phyloP scores from a whole-genome alignment of 306 rosid genomes.

The Cucurbita ficifolia region DNA sequence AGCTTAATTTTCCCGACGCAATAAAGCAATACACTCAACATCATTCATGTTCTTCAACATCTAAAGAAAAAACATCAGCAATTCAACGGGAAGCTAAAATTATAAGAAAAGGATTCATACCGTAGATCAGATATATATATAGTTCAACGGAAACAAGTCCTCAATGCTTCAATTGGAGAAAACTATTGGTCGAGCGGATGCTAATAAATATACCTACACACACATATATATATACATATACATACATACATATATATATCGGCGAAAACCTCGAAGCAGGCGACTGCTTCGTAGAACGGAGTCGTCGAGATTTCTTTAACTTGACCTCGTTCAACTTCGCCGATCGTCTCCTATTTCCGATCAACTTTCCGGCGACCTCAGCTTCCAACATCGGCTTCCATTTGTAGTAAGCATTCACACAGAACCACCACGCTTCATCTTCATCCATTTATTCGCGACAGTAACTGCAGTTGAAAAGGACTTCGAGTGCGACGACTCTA shows the following conservation, averaged over 20 bases:
- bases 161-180: not conserved
- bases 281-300: not conserved
- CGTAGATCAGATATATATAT: not conserved
- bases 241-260: too few relatives aligned
- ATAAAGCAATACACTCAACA: not conserved
- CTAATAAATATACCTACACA: not conserved
- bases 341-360: not conserved
- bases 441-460: not conserved
- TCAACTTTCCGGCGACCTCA: not conserved
- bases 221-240: not conserved
- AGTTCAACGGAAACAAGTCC: not conserved
- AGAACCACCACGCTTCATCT: not conserved
- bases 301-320: not conserved
- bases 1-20: not conserved
- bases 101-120: not conserved
- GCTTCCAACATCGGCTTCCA: not conserved
- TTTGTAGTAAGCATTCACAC: not conserved
- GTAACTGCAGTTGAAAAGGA: not conserved
- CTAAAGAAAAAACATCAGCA: too few relatives aligned
- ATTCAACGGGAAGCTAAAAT: not conserved
- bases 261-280: not conserved
- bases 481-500: not conserved
- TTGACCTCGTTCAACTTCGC: not conserved
- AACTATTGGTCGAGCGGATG: not conserved
- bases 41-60: not conserved